A percentile compares a stretch with the other conserved stretches of the same genome.
Evolutionary conservation across 441 rosid species (phyloP).

Genomic region (Croton setiger): DNA sequence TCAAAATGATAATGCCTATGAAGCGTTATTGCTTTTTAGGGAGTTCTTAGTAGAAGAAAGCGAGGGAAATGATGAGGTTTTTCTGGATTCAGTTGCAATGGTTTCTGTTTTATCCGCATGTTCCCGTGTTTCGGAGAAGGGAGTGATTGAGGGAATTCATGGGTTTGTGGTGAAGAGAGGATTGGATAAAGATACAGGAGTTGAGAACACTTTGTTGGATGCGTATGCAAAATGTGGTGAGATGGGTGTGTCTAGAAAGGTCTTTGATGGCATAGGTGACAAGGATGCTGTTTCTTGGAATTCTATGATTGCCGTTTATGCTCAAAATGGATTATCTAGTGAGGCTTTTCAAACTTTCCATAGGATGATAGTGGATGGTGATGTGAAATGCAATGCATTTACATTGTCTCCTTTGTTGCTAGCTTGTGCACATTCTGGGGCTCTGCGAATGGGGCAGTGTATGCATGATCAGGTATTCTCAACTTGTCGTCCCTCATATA

Average conservation of each 20-base stretch:
- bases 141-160: slow-evolving; percentile 53
- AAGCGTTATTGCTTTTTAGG: slow-evolving; percentile 63
- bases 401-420: slow-evolving; percentile 65
- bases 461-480: slow-evolving; percentile 67
- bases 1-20: slow-evolving; percentile 47
- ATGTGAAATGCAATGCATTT: slow-evolving; percentile 51
- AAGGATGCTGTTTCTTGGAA: slow-evolving; percentile 78
- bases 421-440: slow-evolving; percentile 72
- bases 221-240: slow-evolving; percentile 73
- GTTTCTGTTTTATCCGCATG: slow-evolving; percentile 75
- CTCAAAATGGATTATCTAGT: slow-evolving; percentile 60
- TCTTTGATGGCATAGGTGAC: slow-evolving; percentile 61
- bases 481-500: slow-evolving; percentile 2
- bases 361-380: slow-evolving; percentile 36
- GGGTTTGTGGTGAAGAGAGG: slow-evolving; percentile 63
- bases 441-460: slow-evolving; percentile 56
- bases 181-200: slow-evolving; percentile 46
- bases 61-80: slow-evolving; percentile 28
- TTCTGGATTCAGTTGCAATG: slow-evolving; percentile 59
- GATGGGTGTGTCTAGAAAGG: slow-evolving; percentile 47
- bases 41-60: slow-evolving; percentile 53
- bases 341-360: slow-evolving; percentile 61
- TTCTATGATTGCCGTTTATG: slow-evolving; percentile 65
- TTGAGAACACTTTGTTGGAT: slow-evolving; percentile 65
- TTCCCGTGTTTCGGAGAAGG: slow-evolving; percentile 45